Conservation (phyloP, 1,139 yeast genomes). For the Blastobotrys buckinghamii region DNA sequence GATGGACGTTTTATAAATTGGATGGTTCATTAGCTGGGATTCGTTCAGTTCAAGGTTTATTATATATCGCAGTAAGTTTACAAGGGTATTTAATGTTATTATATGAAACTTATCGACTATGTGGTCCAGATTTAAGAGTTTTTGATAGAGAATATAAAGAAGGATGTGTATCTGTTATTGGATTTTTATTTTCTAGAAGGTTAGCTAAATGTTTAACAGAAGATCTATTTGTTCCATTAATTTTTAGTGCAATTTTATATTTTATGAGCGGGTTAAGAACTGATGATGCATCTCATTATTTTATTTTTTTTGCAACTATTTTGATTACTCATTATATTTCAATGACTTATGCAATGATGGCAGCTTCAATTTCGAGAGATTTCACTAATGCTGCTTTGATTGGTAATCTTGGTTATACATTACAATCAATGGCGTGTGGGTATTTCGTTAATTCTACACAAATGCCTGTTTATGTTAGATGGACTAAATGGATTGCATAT, state of each 20-base stretch:
- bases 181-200: slow-evolving; percentile 64
- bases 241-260: slow-evolving; percentile 42
- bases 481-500: slow-evolving; percentile 72
- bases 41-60: slow-evolving; percentile 54
- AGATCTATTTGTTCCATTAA: slow-evolving; percentile 58
- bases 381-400: slow-evolving; percentile 61
- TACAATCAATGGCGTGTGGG: slow-evolving; percentile 77
- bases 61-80: slow-evolving; percentile 60
- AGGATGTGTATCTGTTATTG: slow-evolving; percentile 57
- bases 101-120: slow-evolving; percentile 68
- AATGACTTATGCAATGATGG: slow-evolving; percentile 49
- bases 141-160: slow-evolving; percentile 74
- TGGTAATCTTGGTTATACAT: slow-evolving; percentile 58
- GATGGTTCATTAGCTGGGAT: slow-evolving; percentile 59
- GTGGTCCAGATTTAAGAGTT: slow-evolving; percentile 59
- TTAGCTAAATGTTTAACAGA: slow-evolving; percentile 62
- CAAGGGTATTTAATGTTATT: slow-evolving; percentile 65
- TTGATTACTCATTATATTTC: slow-evolving; percentile 54
- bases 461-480: slow-evolving; percentile 81
- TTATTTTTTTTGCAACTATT: slow-evolving; percentile 54
- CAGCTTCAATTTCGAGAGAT: slow-evolving; percentile 57
- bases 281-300: slow-evolving; percentile 44
- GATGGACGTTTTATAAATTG: slow-evolving; percentile 74
- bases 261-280: slow-evolving; percentile 73
- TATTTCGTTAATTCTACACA: slow-evolving; percentile 67